Evolutionary conservation across 176 grass and related monocot genomes (phyloP), one percentile per base, ranked within the genome.

Genomic region (Phragmites australis): DNA sequence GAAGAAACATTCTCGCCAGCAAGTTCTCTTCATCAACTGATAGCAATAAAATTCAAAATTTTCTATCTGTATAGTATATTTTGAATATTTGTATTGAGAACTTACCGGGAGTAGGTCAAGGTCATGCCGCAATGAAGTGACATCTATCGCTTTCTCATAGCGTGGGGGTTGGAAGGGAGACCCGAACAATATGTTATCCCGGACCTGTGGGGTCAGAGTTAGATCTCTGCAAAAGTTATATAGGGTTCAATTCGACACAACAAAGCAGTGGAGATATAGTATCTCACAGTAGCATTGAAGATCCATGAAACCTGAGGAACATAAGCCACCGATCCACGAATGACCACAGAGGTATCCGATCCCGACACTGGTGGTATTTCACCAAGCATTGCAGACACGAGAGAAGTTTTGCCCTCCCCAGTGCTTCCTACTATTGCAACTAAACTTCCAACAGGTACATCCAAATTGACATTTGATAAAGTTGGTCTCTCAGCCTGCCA

Each of bases 301-400:
- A 99, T 99, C 96, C 96, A 99, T 83, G 96, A 99, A 89, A 99
- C 81, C 88, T 99, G 96, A 93, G 96, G 92, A 85, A 99, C 92
- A 79, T 99, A 99, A 62, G 96, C 96, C 83, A 95, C 96, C 9
- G 88, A 87, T 68, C 96, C 96, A 63, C 82, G 90, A 73, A 93
- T 21, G 27, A 85, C 76, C 52, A 95, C 92, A 2, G 86, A 95
- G 34, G 96, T 88, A 80, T 87, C 75, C 32, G 92, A 89, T 83
- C 88, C 96, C 58, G 86, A 61, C 57, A 89, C 79, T 63, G 92
- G 84, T 73, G 88, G 79, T 76, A 99, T 87, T 84, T 99, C 96
- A 52, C 96, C 90, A 81, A 99, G 96, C 92, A 99, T 99, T 63
- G 96, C 96, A 61, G 96, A 99, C 65, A 99, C 65, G 54, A 99